Conservation (phyloP, 192 early-diverging fungal species). For the Diversispora eburnea region DNA sequence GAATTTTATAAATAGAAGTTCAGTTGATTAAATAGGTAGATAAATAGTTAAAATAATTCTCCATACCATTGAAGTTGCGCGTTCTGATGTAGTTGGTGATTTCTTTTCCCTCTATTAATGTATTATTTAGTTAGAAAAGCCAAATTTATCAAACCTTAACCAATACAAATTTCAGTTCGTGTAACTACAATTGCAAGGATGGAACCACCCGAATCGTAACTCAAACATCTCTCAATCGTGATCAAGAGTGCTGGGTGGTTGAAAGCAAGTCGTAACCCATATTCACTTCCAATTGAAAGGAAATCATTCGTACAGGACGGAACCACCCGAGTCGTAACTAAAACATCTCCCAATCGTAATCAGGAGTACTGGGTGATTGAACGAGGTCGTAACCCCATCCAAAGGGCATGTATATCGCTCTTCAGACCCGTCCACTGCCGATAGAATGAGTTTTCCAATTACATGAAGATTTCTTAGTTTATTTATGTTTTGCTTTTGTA, state of each 20-base stretch:
- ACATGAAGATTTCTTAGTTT: too few species aligned
- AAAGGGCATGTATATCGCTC: neutral
- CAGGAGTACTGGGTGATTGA: neutral
- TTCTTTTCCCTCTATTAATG: too few species aligned
- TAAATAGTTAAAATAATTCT: too few species aligned
- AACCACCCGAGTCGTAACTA: neutral
- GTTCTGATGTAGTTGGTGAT: too few species aligned
- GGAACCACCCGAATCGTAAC: constrained; percentile 4
- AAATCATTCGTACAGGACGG: constrained; percentile 1
- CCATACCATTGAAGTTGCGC: too few species aligned
- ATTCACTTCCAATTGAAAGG: neutral
- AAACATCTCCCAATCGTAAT: constrained; percentile 2
- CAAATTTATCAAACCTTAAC: too few species aligned
- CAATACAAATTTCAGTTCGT: too few species aligned
- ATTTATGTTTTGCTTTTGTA: too few species aligned
- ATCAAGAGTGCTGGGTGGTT: neutral
- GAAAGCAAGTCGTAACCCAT: neutral
- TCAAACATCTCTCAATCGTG: neutral
- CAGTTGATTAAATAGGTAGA: too few species aligned
- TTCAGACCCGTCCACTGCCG: constrained; percentile 12
- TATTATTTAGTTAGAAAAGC: too few species aligned
- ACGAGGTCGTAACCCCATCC: constrained; percentile 11
- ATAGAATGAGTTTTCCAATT: neutral
- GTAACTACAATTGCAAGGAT: too few species aligned
- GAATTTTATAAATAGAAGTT: too few species aligned